These are phyloP conservation scores for Zalaria sp. DNA, from an alignment of 2,329 filamentous ascomycete genomes.

Conservation along the genomic window DNA sequence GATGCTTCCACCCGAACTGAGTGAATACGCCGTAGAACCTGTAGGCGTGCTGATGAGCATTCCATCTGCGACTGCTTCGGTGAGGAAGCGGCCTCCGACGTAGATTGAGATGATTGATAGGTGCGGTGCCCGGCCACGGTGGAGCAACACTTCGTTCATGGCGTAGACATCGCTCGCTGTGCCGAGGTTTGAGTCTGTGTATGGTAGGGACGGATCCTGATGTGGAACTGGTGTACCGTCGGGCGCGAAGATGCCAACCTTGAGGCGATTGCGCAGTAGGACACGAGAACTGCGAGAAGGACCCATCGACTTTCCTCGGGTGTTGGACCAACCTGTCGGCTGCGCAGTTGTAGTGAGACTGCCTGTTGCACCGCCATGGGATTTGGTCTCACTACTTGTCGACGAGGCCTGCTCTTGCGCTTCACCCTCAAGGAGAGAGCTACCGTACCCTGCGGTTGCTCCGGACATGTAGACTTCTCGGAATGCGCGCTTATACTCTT, in stretches of 20 bases:
- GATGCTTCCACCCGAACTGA: slow-evolving; percentile 86
- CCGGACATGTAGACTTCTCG: slow-evolving; percentile 83
- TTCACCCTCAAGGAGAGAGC: slow-evolving; percentile 3
- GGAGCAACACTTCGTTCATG: slow-evolving; percentile 90
- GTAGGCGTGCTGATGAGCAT: slow-evolving; percentile 91
- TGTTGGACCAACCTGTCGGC: slow-evolving; percentile 52
- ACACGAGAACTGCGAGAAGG: slow-evolving; percentile 60
- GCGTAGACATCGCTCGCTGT: slow-evolving; percentile 44
- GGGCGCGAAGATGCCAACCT: slow-evolving; percentile 69
- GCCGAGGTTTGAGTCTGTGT: slow-evolving; percentile 18
- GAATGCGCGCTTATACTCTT: slow-evolving; percentile 83
- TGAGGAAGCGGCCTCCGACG: slow-evolving; percentile 78
- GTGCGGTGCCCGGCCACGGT: slow-evolving; percentile 80
- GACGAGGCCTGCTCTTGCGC: background rate
- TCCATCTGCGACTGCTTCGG: slow-evolving; percentile 86
- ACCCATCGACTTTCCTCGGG: slow-evolving; percentile 72
- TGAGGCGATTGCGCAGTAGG: slow-evolving; percentile 71
- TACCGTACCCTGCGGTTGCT: slow-evolving; percentile 35
- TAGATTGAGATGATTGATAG: slow-evolving; percentile 85
- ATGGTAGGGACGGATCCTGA: slow-evolving; percentile 16
- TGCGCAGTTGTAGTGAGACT: background rate
- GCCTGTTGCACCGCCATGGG: background rate
- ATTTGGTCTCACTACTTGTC: background rate
- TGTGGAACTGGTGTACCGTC: slow-evolving; percentile 37
- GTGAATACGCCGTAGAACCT: slow-evolving; percentile 85